Base-by-base conservation (phyloP, 192 early-diverging fungal genomes). In the Backusella morwellensis region DNA sequence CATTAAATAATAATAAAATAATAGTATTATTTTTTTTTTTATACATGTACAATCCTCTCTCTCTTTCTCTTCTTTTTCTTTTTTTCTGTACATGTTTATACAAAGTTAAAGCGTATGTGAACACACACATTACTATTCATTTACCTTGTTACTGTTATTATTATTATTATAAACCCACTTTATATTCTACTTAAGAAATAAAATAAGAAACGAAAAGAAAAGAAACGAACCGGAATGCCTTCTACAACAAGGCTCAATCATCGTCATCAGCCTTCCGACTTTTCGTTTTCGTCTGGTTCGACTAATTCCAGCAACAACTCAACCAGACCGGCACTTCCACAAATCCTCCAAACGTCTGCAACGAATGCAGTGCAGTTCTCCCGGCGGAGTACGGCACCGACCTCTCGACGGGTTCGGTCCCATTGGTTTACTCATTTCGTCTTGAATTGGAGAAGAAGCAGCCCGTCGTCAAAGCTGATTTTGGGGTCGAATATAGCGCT, bases 401-500 rank as follows among this genome's bases (percentile, higher is more conserved):
- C 84, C 17, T 80, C 82, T 8, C 66, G 84, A 70, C 35, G 74
- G 67, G 84, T 87, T 1, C 75, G 86, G 15, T 71, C 82, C 11
- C 82, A 87, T 44, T 73, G 80, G 67, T 54, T 87, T 59, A 67
- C 76, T 36, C 78, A 82, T 19, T 52, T 84, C 23, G 35, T 73
- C 6, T 38, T 66, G 8, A 79, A 75, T 15, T 86, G 85, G 85
- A 29, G 70, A 15, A 75, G 23, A 67, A 80, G 85, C 3, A 83
- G 85, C 14, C 52, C 84, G 23, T 76, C 76, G 9, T 85, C 85
- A n/a, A 83, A 85, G 36, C 54, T 86, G 8, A 66, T 86, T 29
- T 75, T 88, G 34, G 36, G 70, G 19, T 76, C 70, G 9, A 80
- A 69, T 14, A 70, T 73, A 11, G 35, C 80, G 1, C 73, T 84